Evolutionary conservation across 768 basidiomycete species (phyloP).

Genomic region (Kwoniella heveanensis): DNA sequence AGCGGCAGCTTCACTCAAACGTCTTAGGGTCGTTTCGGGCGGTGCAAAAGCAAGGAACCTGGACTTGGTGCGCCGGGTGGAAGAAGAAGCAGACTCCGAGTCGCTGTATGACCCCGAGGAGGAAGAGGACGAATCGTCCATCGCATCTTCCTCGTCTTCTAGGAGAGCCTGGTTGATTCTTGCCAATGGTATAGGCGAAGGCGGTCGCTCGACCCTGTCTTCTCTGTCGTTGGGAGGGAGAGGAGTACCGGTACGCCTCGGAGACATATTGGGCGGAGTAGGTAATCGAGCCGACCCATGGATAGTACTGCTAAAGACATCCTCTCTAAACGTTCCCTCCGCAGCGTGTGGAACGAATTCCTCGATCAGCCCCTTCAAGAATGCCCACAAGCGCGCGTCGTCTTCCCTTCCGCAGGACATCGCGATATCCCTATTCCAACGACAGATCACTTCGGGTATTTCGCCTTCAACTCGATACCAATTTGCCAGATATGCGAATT

Average conservation of each 20-base stretch:
- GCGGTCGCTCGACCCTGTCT: slow-evolving; percentile 1
- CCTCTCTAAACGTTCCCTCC: slow-evolving; percentile 31
- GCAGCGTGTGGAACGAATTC: slow-evolving; percentile 35
- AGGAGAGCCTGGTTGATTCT: slow-evolving; percentile 22
- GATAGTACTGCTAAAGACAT: slow-evolving; percentile 28
- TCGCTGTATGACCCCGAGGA: slow-evolving; percentile 20
- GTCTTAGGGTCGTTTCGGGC: neutral
- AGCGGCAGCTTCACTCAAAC: slow-evolving; percentile 5
- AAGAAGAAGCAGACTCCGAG: slow-evolving; percentile 6
- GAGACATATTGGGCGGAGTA: slow-evolving; percentile 16
- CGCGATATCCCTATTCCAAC: slow-evolving; percentile 48
- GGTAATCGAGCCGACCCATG: slow-evolving; percentile 13
- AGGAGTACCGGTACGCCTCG: slow-evolving; percentile 13
- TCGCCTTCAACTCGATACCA: slow-evolving; percentile 46
- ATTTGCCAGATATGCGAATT: slow-evolving; percentile 49
- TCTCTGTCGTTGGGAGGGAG: slow-evolving; percentile 2
- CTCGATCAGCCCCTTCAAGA: slow-evolving; percentile 36
- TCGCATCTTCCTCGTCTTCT: slow-evolving; percentile 7
- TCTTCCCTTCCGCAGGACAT: slow-evolving; percentile 39
- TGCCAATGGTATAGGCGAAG: slow-evolving; percentile 28
- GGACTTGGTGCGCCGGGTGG: neutral
- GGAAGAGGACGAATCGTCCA: slow-evolving; percentile 25
- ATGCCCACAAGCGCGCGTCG: slow-evolving; percentile 44
- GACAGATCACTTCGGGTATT: slow-evolving; percentile 34
- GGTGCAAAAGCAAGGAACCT: slow-evolving; percentile 26